Conservation (phyloP, 768 basidiomycete genomes). For the Gloeostereum incarnatum region DNA sequence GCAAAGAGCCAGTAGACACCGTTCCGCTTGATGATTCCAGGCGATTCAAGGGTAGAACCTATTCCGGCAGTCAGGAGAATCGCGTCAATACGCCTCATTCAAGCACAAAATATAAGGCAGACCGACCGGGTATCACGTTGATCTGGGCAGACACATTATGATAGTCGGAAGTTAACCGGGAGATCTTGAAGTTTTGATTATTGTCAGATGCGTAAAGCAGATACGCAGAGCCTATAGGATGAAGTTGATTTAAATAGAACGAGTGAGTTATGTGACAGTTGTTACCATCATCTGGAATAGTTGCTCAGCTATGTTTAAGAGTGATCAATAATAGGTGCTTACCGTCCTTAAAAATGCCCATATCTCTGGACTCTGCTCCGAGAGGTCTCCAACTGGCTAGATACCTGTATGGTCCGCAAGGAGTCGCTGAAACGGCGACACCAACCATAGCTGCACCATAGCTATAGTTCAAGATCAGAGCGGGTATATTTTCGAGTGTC, state of each 20-base stretch:
- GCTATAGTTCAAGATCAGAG: slow-evolving; percentile 12
- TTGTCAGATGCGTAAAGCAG: slow-evolving; percentile 59
- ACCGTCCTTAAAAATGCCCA: slow-evolving; percentile 38
- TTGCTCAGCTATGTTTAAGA: slow-evolving; percentile 6
- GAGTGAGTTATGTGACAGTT: not conserved
- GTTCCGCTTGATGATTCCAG: slow-evolving; percentile 51
- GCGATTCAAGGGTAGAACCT: slow-evolving; percentile 53
- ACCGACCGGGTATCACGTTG: slow-evolving; percentile 32
- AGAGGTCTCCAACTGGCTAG: slow-evolving; percentile 46
- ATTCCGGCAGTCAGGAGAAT: too few species aligned
- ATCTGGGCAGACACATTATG: slow-evolving; percentile 43
- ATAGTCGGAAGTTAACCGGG: slow-evolving; percentile 45
- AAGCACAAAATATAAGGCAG: not conserved
- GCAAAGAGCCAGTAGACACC: slow-evolving; percentile 53
- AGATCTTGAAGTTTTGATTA: slow-evolving; percentile 64
- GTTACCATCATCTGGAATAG: slow-evolving; percentile 27
- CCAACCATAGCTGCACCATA: slow-evolving; percentile 59
- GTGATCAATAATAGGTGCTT: not conserved
- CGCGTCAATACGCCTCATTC: not conserved
- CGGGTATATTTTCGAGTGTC: not conserved
- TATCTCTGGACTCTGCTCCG: slow-evolving; percentile 51
- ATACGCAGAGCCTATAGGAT: slow-evolving; percentile 25
- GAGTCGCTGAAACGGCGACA: slow-evolving; percentile 46
- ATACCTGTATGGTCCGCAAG: slow-evolving; percentile 54
- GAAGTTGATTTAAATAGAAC: not conserved